These are phyloP conservation scores for Saccharomyces hybrid DNA, from an alignment of 1,139 yeast genomes.

Conservation along the genomic window DNA sequence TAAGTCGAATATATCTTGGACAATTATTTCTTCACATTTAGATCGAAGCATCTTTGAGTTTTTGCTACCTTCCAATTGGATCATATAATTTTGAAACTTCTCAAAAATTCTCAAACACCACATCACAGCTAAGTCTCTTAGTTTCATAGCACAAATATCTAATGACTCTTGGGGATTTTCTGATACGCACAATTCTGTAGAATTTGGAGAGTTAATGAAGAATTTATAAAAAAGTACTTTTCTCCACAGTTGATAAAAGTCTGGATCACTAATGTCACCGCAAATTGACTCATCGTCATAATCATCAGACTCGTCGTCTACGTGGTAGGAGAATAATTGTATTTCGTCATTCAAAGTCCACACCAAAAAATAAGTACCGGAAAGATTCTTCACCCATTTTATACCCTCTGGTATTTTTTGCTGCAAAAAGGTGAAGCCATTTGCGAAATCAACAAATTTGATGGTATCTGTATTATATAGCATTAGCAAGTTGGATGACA, in stretches of 20 bases:
- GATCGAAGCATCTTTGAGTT: constrained; percentile 2
- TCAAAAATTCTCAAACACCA: constrained; percentile 24
- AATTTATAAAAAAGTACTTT: constrained; percentile 24
- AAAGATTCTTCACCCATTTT: constrained; percentile 12
- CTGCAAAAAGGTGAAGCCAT: constrained; percentile 24
- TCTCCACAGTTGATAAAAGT: constrained; percentile 22
- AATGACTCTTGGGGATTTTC: constrained; percentile 17
- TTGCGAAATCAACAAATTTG: constrained; percentile 22
- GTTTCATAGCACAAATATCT: constrained; percentile 25
- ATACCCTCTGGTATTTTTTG: constrained; percentile 21
- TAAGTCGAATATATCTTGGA: constrained; percentile 25
- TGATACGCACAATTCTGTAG: constrained; percentile 18
- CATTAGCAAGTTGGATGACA: constrained; percentile 18
- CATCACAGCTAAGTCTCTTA: constrained; percentile 28
- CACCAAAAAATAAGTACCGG: constrained; percentile 17
- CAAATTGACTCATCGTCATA: constrained; percentile 17
- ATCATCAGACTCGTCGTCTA: constrained; percentile 19
- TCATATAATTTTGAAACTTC: constrained; percentile 13
- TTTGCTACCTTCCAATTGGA: constrained; percentile 1
- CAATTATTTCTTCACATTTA: constrained; percentile 17
- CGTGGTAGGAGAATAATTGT: constrained; percentile 18
- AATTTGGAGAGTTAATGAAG: constrained; percentile 16
- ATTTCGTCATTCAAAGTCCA: constrained; percentile 20
- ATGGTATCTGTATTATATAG: constrained; percentile 13
- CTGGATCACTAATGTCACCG: constrained; percentile 15